These are phyloP conservation scores for Eucalyptus decipiens DNA, from an alignment of 345 rosid species.

Conservation along the genomic window DNA sequence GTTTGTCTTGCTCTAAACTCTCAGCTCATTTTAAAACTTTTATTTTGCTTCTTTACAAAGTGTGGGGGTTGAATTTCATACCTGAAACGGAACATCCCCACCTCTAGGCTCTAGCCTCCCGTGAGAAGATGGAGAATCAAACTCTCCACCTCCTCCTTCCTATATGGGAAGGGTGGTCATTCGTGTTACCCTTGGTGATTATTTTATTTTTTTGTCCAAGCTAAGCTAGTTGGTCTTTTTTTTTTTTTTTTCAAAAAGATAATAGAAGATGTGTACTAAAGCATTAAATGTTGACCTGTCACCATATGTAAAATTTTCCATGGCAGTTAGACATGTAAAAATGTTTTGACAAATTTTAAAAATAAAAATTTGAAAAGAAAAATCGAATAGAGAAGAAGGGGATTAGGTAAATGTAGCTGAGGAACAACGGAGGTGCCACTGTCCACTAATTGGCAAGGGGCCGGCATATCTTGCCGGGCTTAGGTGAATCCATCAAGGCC, in stretches of 20 bases:
- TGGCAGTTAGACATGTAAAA: not conserved
- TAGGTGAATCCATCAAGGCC: not conserved
- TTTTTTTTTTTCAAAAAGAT: not conserved
- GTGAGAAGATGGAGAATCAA: too few species aligned
- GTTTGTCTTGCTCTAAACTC: too few species aligned
- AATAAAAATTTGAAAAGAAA: not conserved
- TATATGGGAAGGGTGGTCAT: too few species aligned
- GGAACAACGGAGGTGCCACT: not conserved
- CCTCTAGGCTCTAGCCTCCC: rapidly evolving
- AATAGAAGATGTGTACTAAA: not conserved
- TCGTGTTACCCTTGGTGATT: too few species aligned
- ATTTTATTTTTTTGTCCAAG: not conserved
- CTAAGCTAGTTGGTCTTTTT: not conserved
- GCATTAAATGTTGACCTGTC: not conserved
- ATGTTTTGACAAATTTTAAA: not conserved
- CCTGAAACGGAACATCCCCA: rapidly evolving
- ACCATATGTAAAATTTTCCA: not conserved
- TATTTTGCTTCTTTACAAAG: rapidly evolving
- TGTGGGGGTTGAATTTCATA: rapidly evolving
- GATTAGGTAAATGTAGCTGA: not conserved
- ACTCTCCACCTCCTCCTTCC: too few species aligned
- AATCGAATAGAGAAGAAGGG: not conserved
- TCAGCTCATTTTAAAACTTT: too few species aligned
- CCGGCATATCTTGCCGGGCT: not conserved
- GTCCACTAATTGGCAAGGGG: not conserved